Percentiles rank a stretch among this genome's conserved stretches.
These are phyloP conservation scores for Camellia lanceoleosa DNA, from an alignment of 148 eudicot species.

Conservation along the genomic window DNA sequence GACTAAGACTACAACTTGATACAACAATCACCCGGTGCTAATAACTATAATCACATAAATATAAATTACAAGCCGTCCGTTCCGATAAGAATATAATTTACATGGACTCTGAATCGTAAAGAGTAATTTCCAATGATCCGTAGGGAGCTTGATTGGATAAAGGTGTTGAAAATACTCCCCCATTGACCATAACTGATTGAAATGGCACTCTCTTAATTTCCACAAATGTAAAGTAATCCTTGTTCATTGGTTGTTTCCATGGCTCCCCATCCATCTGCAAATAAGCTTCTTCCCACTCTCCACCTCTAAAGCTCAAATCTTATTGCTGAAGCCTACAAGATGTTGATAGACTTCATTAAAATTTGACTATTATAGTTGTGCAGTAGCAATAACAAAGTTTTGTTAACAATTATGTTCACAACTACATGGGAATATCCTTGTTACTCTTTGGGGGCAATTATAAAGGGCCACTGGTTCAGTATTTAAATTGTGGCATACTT, in stretches of 20 bases:
- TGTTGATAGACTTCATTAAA: background rate
- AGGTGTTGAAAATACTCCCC: constrained; percentile 29
- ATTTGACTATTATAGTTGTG: no score
- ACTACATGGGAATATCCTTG: no score
- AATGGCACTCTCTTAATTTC: constrained; percentile 74
- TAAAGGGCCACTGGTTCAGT: no score
- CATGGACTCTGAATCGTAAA: background rate
- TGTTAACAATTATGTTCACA: no score
- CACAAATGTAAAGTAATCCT: constrained; percentile 71
- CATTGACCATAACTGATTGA: constrained; percentile 71
- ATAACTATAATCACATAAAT: background rate
- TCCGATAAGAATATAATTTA: background rate
- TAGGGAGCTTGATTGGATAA: background rate
- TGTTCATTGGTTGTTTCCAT: constrained; percentile 90
- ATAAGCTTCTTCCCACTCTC: constrained; percentile 74
- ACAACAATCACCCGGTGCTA: background rate
- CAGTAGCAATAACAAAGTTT: no score
- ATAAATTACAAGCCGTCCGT: background rate
- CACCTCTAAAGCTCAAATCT: constrained; percentile 87
- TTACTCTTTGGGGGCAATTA: no score
- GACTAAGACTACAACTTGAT: background rate
- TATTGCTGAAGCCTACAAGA: constrained; percentile 68
- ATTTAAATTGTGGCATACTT: no score
- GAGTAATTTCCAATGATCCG: no score
- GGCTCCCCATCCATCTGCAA: constrained; percentile 99